Percentiles rank a stretch among this genome's conserved stretches.
Evolutionary conservation across 805 yeast genomes (phyloP).

Genomic region (Nakazawaea wickerhamii): DNA sequence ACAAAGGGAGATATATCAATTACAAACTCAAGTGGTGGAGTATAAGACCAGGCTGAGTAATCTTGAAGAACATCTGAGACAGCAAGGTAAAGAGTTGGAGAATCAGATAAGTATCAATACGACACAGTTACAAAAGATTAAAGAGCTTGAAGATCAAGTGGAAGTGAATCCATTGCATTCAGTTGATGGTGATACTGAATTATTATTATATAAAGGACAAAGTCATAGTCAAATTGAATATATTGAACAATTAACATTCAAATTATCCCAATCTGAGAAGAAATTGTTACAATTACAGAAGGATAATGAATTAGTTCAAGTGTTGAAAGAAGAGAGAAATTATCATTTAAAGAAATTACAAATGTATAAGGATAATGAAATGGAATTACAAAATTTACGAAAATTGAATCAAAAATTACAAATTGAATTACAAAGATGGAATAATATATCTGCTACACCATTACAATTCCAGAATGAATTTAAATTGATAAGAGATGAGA

Average conservation of each 20-base stretch:
- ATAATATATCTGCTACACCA: neutral
- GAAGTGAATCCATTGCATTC: neutral
- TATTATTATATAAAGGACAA: conserved; percentile 6
- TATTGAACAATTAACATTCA: neutral
- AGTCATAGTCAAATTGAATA: neutral
- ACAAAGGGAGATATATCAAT: neutral
- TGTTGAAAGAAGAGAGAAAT: conserved; percentile 11
- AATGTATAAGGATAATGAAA: neutral
- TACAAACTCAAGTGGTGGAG: neutral
- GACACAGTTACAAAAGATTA: neutral
- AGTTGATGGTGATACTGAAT: neutral
- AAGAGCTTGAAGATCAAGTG: neutral
- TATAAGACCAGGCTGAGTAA: neutral
- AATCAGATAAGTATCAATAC: neutral
- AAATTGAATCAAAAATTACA: conserved; percentile 2
- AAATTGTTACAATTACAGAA: neutral
- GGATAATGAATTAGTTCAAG: conserved; percentile 6
- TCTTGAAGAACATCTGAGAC: neutral
- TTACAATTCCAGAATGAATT: neutral
- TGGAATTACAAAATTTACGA: neutral
- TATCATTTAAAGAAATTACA: neutral
- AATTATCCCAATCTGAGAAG: neutral
- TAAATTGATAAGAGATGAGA: neutral
- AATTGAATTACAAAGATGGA: neutral
- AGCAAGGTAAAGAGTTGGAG: neutral